Percentiles rank a stretch among this genome's conserved stretches.
Conservation (phyloP, 768 basidiomycete genomes). For the Russula abietina region DNA sequence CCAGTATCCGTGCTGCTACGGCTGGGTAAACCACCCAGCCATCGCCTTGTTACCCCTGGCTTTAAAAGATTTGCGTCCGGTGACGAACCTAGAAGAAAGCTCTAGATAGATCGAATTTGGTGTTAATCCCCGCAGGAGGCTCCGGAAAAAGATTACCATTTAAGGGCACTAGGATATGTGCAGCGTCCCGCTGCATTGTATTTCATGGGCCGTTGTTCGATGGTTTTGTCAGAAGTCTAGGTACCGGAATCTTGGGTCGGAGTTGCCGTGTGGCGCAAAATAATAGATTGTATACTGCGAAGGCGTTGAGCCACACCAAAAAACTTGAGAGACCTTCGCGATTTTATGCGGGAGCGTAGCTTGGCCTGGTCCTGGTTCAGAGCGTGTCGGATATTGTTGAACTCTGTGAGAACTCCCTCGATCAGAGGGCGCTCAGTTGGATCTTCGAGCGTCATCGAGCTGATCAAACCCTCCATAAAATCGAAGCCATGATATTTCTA, state of each 20-base stretch:
- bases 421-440: conserved; percentile 29
- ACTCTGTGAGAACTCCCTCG: conserved; percentile 6
- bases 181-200: too few species aligned
- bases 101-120: too few species aligned
- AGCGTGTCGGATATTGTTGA: not conserved
- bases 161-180: too few species aligned
- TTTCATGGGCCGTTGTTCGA: too few species aligned
- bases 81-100: too few species aligned
- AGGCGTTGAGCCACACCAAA: not conserved
- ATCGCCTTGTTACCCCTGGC: too few species aligned
- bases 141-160: too few species aligned
- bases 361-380: conserved; percentile 7
- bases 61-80: too few species aligned
- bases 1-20: too few species aligned
- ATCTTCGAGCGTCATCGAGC: conserved; percentile 28
- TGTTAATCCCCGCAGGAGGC: too few species aligned
- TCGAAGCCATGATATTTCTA: conserved; percentile 27
- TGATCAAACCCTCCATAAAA: conserved; percentile 28
- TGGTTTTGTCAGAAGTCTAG: too few species aligned
- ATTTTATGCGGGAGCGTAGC: conserved; percentile 5
- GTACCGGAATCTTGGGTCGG: not conserved
- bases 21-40: too few species aligned
- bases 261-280: not conserved
- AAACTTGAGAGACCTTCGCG: not conserved
- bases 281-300: not conserved